Percentiles rank a stretch among this genome's conserved stretches.
Conservation (phyloP, 306 rosid species). For the Medicago lupulina region DNA sequence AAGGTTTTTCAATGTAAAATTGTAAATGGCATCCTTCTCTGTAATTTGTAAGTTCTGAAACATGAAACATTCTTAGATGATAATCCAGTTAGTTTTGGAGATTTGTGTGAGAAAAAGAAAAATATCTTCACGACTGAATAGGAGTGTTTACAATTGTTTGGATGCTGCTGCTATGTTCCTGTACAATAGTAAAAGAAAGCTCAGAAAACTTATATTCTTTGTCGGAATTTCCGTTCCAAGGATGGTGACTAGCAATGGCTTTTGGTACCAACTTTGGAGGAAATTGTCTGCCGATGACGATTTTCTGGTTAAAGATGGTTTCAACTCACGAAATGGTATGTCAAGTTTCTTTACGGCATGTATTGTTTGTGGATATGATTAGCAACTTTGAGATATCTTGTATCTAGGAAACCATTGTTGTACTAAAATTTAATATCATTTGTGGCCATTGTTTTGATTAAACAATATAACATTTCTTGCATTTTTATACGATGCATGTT, state of each 20-base stretch:
- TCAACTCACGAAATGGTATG: neutral
- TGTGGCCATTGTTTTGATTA: neutral
- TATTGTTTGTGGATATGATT: neutral
- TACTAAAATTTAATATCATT: neutral
- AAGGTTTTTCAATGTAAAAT: constrained; percentile 36
- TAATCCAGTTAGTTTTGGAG: constrained; percentile 34
- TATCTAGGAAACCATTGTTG: neutral
- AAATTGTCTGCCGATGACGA: neutral
- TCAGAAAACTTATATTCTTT: neutral
- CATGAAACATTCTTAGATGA: constrained; percentile 25
- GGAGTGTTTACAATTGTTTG: constrained; percentile 3
- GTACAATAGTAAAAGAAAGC: constrained; percentile 12
- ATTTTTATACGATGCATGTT: neutral
- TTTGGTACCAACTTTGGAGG: constrained; percentile 12
- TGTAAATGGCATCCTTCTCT: constrained; percentile 30
- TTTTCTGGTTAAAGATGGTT: constrained; percentile 19
- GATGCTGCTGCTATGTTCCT: constrained; percentile 30
- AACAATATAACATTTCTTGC: neutral
- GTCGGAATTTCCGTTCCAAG: neutral
- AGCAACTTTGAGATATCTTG: neutral
- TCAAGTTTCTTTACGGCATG: neutral
- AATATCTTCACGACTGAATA: neutral
- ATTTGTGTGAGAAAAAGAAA: constrained; percentile 15
- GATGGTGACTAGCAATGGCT: neutral
- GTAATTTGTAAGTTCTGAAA: constrained; percentile 27